Evolutionary conservation across 345 rosid species (phyloP).

Genomic region (Corchorus olitorius): DNA sequence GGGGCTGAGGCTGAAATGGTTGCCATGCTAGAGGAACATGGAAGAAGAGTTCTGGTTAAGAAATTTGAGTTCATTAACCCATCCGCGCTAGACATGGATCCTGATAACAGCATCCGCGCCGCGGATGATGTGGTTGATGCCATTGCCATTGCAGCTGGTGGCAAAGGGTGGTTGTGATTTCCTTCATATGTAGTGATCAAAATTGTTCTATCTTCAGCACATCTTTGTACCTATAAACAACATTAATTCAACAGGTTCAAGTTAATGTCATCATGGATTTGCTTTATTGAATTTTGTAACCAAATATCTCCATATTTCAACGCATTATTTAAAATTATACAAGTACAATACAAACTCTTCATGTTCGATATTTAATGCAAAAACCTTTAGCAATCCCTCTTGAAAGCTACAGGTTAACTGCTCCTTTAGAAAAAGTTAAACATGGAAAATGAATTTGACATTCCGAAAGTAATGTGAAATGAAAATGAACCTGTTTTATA

Average conservation of each 20-base stretch:
- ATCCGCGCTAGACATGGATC: slow-evolving; percentile 80
- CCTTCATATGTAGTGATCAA: slow-evolving; percentile 94
- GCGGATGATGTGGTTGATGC: slow-evolving; percentile 94
- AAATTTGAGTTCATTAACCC: slow-evolving; percentile 71
- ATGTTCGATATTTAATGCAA: neutral
- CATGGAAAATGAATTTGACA: neutral
- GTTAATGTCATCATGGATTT: neutral
- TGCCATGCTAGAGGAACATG: slow-evolving; percentile 95
- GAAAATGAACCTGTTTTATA: neutral
- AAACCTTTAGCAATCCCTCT: neutral
- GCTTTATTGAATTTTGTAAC: neutral
- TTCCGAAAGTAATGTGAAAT: neutral
- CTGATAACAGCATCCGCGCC: slow-evolving; percentile 76
- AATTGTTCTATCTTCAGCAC: slow-evolving; percentile 83
- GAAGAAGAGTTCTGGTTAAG: slow-evolving; percentile 70
- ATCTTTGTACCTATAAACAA: slow-evolving; percentile 73
- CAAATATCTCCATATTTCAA: neutral
- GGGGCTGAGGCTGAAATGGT: slow-evolving; percentile 96
- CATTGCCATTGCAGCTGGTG: slow-evolving; percentile 91
- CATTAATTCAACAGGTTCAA: neutral
- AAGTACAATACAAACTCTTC: neutral
- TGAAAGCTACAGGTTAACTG: neutral
- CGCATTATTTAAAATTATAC: neutral
- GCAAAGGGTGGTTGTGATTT: slow-evolving; percentile 92
- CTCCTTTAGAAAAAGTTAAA: neutral